Percentiles rank a stretch among this genome's conserved stretches.
These are phyloP conservation scores for Coleophoma crateriformis DNA, from an alignment of 2,329 filamentous ascomycete genomes.

Conservation along the genomic window DNA sequence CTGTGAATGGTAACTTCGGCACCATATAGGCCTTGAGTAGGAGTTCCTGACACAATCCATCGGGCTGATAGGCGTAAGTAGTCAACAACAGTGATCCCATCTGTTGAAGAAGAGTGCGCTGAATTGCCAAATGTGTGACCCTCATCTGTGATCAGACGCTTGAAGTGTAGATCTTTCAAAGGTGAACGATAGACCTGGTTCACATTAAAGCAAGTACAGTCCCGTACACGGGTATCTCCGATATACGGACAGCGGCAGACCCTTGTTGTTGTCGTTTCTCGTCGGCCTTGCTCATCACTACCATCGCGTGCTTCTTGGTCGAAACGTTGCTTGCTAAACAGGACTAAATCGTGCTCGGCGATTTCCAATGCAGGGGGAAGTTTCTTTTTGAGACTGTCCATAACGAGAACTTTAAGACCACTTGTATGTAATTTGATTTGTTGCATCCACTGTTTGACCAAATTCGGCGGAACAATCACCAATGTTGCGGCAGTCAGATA, in stretches of 20 bases:
- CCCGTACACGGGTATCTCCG: constrained; percentile 32
- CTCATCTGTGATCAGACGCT: constrained; percentile 87
- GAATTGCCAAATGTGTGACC: constrained; percentile 78
- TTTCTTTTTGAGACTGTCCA: constrained; percentile 44
- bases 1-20: constrained; percentile 41
- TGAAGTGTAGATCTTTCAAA: constrained; percentile 70
- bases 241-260: constrained; percentile 23
- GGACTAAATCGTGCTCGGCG: constrained; percentile 64
- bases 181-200: constrained; percentile 49
- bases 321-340: constrained; percentile 72
- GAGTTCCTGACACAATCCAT: constrained; percentile 90
- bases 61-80: constrained; percentile 60
- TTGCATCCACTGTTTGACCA: constrained; percentile 76
- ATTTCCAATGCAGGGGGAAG: constrained; percentile 57
- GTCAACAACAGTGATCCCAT: constrained; percentile 46
- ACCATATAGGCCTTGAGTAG: constrained; percentile 76
- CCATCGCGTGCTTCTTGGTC: constrained; percentile 58
- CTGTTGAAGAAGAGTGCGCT: constrained; percentile 47
- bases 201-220: constrained; percentile 36
- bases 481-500: constrained; percentile 65
- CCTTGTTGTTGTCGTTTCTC: neutral
- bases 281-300: constrained; percentile 37
- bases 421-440: constrained; percentile 76
- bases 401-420: constrained; percentile 57
- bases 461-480: constrained; percentile 75